phyloP scores from a whole-genome alignment of 2,329 filamentous ascomycete genomes.

The Neonectria faginata region DNA sequence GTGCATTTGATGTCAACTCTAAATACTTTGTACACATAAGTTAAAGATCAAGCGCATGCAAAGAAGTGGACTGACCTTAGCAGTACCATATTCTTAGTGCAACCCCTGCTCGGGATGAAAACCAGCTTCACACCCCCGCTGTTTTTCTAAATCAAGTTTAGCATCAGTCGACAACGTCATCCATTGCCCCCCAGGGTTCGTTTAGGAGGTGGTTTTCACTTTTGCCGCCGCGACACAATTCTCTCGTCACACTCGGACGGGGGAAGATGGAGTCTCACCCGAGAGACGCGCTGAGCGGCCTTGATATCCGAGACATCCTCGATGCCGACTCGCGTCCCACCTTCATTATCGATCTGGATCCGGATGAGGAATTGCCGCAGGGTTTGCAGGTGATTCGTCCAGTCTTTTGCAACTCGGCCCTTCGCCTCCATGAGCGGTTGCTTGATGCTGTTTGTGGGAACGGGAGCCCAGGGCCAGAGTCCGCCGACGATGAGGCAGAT shows the following conservation, averaged over 20 bases:
- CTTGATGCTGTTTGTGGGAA: slow-evolving; percentile 46
- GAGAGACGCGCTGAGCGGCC: slow-evolving; percentile 43
- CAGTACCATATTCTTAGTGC: too few species aligned
- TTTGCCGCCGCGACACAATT: not conserved
- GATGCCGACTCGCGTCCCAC: slow-evolving; percentile 54
- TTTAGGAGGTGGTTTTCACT: not conserved
- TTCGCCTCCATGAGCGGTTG: slow-evolving; percentile 50
- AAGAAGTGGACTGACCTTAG: too few species aligned
- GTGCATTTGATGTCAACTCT: too few species aligned
- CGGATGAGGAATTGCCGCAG: slow-evolving; percentile 43
- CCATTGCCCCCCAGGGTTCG: not conserved
- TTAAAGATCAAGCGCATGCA: too few species aligned
- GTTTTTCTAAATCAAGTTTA: not conserved
- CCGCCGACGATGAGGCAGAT: slow-evolving; percentile 2
- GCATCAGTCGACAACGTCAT: not conserved
- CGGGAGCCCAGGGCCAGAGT: slow-evolving; percentile 11
- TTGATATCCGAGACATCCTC: slow-evolving; percentile 59
- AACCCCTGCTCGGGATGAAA: not conserved
- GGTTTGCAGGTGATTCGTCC: slow-evolving; percentile 43
- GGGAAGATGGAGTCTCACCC: slow-evolving; percentile 31
- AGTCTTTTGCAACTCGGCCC: slow-evolving; percentile 52
- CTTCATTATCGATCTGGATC: slow-evolving; percentile 54
- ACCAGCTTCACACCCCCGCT: not conserved
- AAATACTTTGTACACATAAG: too few species aligned
- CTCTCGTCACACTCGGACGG: not conserved